phyloP scores from a whole-genome alignment of 148 eudicot genomes.

The Heliamphora exappendiculata region DNA sequence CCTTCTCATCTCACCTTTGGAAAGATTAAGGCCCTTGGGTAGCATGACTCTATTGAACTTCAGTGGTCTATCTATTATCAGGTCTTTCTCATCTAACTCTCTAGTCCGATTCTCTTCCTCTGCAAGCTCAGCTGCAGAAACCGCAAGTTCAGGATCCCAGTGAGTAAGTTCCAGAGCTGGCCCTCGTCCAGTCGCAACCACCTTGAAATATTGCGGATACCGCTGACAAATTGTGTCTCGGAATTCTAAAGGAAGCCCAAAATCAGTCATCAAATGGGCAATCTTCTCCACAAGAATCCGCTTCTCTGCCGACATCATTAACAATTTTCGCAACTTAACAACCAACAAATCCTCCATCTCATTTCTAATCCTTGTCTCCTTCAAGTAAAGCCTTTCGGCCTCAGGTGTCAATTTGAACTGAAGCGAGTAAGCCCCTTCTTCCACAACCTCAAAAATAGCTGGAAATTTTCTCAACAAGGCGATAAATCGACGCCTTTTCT shows the following conservation, averaged over 20 bases:
- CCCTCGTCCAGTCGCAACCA: constrained; percentile 69
- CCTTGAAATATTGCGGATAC: constrained; percentile 89
- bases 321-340: constrained; percentile 71
- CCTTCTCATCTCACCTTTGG: constrained; percentile 86
- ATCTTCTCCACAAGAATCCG: constrained; percentile 81
- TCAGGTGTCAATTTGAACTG: constrained; percentile 79
- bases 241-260: constrained; percentile 86
- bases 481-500: constrained; percentile 60
- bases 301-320: constrained; percentile 92
- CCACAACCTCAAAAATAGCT: constrained; percentile 74
- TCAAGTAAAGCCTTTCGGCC: constrained; percentile 86
- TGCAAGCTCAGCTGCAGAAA: constrained; percentile 86
- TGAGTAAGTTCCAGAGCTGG: constrained; percentile 85
- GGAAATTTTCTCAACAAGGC: constrained; percentile 86
- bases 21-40: constrained; percentile 78
- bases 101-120: constrained; percentile 61
- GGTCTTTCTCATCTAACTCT: constrained; percentile 61
- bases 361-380: constrained; percentile 81
- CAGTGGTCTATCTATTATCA: constrained; percentile 84
- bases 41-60: constrained; percentile 70
- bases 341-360: constrained; percentile 84
- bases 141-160: constrained; percentile 96
- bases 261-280: constrained; percentile 76
- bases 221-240: constrained; percentile 83
- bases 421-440: constrained; percentile 84